These are phyloP conservation scores for Escallonia herrerae DNA, from an alignment of 129 eudicot genomes.

Conservation along the genomic window DNA sequence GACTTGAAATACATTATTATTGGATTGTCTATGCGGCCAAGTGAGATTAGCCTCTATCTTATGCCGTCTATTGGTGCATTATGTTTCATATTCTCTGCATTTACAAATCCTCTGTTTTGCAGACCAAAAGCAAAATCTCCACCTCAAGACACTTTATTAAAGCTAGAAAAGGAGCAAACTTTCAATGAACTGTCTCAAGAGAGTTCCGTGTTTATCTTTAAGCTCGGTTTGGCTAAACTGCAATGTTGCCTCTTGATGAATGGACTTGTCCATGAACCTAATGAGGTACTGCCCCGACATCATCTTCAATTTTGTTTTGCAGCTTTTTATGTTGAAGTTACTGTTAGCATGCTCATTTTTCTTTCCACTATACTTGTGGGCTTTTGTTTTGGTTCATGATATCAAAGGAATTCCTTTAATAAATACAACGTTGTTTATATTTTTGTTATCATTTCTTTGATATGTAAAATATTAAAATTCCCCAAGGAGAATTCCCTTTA, in stretches of 20 bases:
- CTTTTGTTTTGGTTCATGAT: too few relatives aligned
- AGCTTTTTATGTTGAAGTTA: not conserved
- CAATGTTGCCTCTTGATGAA: conserved; percentile 79
- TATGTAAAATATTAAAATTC: too few relatives aligned
- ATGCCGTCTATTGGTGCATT: not conserved
- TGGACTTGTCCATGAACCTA: conserved; percentile 69
- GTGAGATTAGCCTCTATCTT: not conserved
- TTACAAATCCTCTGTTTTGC: conserved; percentile 6
- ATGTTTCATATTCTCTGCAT: not conserved
- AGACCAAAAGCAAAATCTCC: conserved; percentile 72
- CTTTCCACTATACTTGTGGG: too few relatives aligned
- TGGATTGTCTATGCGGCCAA: conserved; percentile 9
- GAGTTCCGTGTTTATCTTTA: conserved; percentile 71
- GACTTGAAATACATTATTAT: not conserved
- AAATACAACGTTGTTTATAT: too few relatives aligned
- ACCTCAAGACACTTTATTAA: conserved; percentile 79
- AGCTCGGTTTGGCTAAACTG: conserved; percentile 74
- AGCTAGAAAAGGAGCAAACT: conserved; percentile 65
- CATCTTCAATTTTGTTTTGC: not conserved
- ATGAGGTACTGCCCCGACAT: conserved; percentile 44
- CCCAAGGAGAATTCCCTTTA: too few relatives aligned
- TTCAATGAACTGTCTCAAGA: conserved; percentile 48
- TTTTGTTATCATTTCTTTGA: too few relatives aligned
- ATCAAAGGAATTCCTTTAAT: too few relatives aligned
- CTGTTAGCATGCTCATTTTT: not conserved